Conservation (phyloP, 2,329 filamentous ascomycete species). For the Sclerotiophoma versabilis region DNA sequence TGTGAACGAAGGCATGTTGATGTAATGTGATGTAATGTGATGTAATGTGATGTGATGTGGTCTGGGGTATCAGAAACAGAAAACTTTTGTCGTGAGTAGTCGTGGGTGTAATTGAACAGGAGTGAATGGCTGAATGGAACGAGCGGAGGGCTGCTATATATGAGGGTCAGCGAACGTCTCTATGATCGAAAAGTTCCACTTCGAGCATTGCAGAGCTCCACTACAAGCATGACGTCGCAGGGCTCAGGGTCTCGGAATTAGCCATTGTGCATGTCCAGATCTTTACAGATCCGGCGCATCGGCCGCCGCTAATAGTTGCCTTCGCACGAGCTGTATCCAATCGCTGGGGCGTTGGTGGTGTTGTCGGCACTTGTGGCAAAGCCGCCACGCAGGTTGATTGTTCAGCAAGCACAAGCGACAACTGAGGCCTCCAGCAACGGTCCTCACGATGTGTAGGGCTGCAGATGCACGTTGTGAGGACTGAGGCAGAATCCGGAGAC, state of each 20-base stretch:
- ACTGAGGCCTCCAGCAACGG: not conserved
- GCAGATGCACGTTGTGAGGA: slow-evolving; percentile 4
- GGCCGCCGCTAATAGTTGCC: slow-evolving; percentile 22
- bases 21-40: slow-evolving; percentile 3
- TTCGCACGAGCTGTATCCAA: slow-evolving; percentile 8
- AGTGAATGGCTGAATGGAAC: not conserved
- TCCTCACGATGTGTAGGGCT: not conserved
- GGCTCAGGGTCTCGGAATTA: slow-evolving; percentile 20
- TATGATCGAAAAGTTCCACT: slow-evolving; percentile 21
- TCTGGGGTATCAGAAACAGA: slow-evolving; percentile 4
- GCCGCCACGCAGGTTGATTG: not conserved
- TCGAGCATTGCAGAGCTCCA: slow-evolving; percentile 9
- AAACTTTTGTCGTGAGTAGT: slow-evolving; percentile 2
- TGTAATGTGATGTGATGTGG: not conserved
- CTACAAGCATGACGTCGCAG: slow-evolving; percentile 30
- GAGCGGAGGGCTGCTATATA: slow-evolving; percentile 21
- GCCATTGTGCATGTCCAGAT: slow-evolving; percentile 15
- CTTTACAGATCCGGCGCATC: slow-evolving; percentile 18
- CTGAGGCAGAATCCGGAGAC: not conserved
- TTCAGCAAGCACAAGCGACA: not conserved
- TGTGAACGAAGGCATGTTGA: slow-evolving; percentile 59
- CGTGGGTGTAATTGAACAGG: slow-evolving; percentile 3
- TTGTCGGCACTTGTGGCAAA: not conserved
- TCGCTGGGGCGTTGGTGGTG: slow-evolving; percentile 1
- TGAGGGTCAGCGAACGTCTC: slow-evolving; percentile 1